A percentile compares a stretch with the other conserved stretches of the same genome.
Evolutionary conservation across 139 green algal species (phyloP).

Genomic region (Yamagishiella unicocca): DNA sequence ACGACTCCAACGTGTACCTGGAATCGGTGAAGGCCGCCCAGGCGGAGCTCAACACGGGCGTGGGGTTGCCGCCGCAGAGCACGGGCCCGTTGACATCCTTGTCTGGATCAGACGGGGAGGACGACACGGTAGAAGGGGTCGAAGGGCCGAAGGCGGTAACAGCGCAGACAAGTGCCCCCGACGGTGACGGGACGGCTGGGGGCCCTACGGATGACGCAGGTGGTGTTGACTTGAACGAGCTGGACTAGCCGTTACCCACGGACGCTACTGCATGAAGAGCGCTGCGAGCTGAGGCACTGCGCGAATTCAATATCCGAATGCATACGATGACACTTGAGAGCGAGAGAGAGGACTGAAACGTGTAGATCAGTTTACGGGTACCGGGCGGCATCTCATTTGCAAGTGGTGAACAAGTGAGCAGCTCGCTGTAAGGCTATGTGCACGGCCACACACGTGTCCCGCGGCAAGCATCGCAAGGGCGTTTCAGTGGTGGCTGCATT

Average conservation of each 20-base stretch:
- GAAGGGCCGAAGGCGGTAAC: not conserved
- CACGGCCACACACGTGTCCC: too few relatives aligned
- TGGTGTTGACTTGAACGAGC: not conserved
- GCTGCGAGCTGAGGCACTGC: too few relatives aligned
- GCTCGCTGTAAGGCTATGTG: too few relatives aligned
- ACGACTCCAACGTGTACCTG: conserved; percentile 50
- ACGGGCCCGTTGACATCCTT: not conserved
- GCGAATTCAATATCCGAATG: too few relatives aligned
- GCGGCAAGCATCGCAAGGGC: too few relatives aligned
- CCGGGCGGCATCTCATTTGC: too few relatives aligned
- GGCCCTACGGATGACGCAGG: not conserved
- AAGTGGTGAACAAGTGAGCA: too few relatives aligned
- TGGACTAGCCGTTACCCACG: conserved; percentile 16
- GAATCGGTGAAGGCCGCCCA: conserved; percentile 58
- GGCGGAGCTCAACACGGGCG: conserved; percentile 48
- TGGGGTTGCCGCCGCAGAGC: not conserved
- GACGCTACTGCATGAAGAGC: too few relatives aligned
- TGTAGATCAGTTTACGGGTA: too few relatives aligned
- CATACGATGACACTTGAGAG: too few relatives aligned
- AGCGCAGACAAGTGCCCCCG: not conserved
- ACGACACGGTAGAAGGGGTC: not conserved
- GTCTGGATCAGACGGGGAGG: not conserved
- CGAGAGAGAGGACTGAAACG: too few relatives aligned
- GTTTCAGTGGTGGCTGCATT: too few relatives aligned
- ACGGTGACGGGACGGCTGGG: not conserved